phyloP scores from a whole-genome alignment of 352 stramenopile species.

The Thalassiosira oceanica region DNA sequence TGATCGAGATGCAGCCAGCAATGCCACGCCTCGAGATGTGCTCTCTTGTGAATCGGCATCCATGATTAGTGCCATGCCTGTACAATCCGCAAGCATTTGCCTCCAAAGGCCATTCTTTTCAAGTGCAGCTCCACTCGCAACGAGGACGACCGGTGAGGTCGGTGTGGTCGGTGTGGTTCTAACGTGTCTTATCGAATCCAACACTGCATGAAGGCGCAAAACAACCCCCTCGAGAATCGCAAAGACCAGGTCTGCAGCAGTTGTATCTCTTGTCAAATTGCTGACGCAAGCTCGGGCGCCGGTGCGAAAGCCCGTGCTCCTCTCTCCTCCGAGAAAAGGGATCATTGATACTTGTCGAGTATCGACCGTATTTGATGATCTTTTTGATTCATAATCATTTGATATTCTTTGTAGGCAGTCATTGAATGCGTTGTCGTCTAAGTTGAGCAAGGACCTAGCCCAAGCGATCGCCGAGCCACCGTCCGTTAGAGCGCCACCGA shows the following conservation, averaged over 20 bases:
- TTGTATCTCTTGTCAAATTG: slow-evolving; percentile 89
- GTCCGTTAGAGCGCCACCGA: slow-evolving; percentile 94
- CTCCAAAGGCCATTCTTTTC: slow-evolving; percentile 71
- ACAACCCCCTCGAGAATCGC: slow-evolving; percentile 88
- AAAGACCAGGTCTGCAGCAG: slow-evolving; percentile 86
- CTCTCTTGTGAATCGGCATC: slow-evolving; percentile 60
- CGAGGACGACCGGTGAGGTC: slow-evolving; percentile 5
- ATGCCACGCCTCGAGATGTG: slow-evolving; percentile 63
- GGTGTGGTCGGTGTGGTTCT: neutral
- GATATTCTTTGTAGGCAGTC: slow-evolving; percentile 47
- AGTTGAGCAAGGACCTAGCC: slow-evolving; percentile 82
- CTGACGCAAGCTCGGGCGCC: slow-evolving; percentile 88
- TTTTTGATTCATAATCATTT: slow-evolving; percentile 1
- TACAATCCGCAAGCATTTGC: slow-evolving; percentile 73
- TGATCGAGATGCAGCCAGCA: slow-evolving; percentile 60
- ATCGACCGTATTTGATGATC: too few relatives aligned
- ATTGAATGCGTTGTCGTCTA: slow-evolving; percentile 45
- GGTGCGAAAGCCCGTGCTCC: slow-evolving; percentile 89
- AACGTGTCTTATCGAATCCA: slow-evolving; percentile 82
- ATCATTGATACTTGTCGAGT: slow-evolving; percentile 79
- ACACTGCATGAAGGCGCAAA: slow-evolving; percentile 85
- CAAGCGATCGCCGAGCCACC: slow-evolving; percentile 94
- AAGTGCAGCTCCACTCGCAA: slow-evolving; percentile 70
- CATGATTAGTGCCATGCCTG: slow-evolving; percentile 50
- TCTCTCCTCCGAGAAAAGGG: slow-evolving; percentile 90